These are phyloP conservation scores for Austroboletus festivus DNA, from an alignment of 768 basidiomycete species.

Conservation along the genomic window DNA sequence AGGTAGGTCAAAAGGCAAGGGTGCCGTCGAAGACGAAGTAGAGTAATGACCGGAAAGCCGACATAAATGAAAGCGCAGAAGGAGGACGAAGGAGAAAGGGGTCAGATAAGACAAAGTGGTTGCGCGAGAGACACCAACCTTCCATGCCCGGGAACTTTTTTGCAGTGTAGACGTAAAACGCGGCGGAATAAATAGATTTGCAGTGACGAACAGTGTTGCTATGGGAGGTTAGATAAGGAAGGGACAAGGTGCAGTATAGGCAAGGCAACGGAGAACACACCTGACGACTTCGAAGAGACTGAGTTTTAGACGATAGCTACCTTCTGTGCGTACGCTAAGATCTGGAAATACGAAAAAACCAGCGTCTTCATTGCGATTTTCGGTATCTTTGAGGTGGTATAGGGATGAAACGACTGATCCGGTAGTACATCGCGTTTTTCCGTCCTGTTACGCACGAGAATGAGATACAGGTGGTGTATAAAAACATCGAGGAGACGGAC, in stretches of 20 bases:
- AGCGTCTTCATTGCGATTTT: conserved; percentile 63
- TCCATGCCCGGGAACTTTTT: conserved; percentile 98
- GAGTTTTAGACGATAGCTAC: conserved; percentile 71
- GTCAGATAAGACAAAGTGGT: conserved; percentile 23
- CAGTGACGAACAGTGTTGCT: conserved; percentile 87
- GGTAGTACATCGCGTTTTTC: conserved; percentile 87
- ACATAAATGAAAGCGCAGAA: conserved; percentile 12
- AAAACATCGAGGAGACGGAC: conserved; percentile 31
- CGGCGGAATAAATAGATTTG: conserved; percentile 82
- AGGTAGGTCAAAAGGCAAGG: too few species aligned
- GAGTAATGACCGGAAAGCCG: conserved; percentile 19
- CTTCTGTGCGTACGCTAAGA: conserved; percentile 87
- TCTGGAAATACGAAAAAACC: conserved; percentile 98
- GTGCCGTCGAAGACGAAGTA: conserved; percentile 10
- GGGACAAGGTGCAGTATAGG: background rate
- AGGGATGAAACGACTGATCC: conserved; percentile 87
- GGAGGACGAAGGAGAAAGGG: conserved; percentile 7
- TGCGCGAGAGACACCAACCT: conserved; percentile 45
- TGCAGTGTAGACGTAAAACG: conserved; percentile 93
- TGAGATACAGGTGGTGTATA: background rate
- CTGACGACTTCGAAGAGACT: conserved; percentile 88
- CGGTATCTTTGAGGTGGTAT: conserved; percentile 83
- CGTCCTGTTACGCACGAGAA: conserved; percentile 53
- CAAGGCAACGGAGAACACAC: conserved; percentile 60
- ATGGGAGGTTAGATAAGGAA: conserved; percentile 8